Conservation (phyloP, 768 basidiomycete genomes). For the Rhodosporidiobolus odoratus region DNA sequence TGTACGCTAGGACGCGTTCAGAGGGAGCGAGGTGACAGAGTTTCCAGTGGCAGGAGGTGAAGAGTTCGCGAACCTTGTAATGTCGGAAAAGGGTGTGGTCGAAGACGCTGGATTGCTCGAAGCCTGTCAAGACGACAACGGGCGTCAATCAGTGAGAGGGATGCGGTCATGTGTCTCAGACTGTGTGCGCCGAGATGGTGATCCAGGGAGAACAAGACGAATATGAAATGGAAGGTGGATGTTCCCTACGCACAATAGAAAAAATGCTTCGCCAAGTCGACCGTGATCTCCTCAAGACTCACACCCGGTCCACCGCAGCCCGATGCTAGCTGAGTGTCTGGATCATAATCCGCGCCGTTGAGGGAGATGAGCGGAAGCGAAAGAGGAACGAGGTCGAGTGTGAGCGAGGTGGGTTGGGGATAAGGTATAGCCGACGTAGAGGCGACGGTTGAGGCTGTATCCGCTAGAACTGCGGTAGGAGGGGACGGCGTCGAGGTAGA, state of each 20-base stretch:
- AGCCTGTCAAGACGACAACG: background rate
- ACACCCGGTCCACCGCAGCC: background rate
- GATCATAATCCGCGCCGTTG: background rate
- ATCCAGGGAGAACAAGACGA: background rate
- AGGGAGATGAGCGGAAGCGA: background rate
- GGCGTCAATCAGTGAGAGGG: background rate
- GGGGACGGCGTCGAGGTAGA: slow-evolving; percentile 1
- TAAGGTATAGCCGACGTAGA: background rate
- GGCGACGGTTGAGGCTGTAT: background rate
- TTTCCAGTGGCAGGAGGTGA: background rate
- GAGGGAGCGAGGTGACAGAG: background rate
- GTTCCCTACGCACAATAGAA: slow-evolving; percentile 6
- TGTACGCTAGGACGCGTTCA: slow-evolving; percentile 1
- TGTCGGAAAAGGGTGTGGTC: background rate
- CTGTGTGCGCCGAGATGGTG: background rate
- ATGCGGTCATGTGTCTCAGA: background rate
- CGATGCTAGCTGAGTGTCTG: background rate
- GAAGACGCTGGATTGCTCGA: slow-evolving; percentile 3
- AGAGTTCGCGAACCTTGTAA: background rate
- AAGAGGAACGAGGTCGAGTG: too few species aligned
- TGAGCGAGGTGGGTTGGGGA: too few species aligned
- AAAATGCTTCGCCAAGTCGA: slow-evolving; percentile 9
- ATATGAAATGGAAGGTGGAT: background rate
- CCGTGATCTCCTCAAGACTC: background rate
- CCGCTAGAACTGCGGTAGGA: background rate